phyloP scores from a whole-genome alignment of 2,329 filamentous ascomycete genomes.

The Huntiella decipiens region DNA sequence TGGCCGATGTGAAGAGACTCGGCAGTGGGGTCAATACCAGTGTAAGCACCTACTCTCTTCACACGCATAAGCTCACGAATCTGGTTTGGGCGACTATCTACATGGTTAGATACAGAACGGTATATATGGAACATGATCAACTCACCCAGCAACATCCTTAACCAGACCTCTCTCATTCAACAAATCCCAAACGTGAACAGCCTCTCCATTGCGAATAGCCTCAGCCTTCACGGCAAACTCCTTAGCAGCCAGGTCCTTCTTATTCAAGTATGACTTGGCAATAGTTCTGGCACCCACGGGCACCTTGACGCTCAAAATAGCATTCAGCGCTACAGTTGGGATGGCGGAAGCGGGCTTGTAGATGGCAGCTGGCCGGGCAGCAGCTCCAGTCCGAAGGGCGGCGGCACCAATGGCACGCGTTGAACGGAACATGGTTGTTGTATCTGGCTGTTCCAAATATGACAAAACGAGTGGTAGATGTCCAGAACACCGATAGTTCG shows the following conservation, averaged over 20 bases:
- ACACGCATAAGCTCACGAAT: constrained; percentile 45
- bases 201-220: constrained; percentile 29
- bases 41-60: constrained; percentile 54
- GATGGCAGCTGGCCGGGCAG: not conserved
- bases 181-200: constrained; percentile 37
- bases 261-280: constrained; percentile 24
- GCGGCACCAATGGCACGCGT: constrained; percentile 2
- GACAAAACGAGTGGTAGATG: not conserved
- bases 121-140: constrained; percentile 13
- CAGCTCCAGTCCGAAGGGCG: constrained; percentile 2
- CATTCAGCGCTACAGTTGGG: not conserved
- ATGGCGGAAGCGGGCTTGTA: not conserved
- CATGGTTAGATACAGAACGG: not conserved
- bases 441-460: not conserved
- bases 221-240: constrained; percentile 30
- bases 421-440: constrained; percentile 7
- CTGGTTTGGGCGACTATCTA: constrained; percentile 24
- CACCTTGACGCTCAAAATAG: not conserved
- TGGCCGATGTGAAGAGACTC: constrained; percentile 65
- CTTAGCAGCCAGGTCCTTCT: constrained; percentile 22
- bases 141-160: constrained; percentile 56
- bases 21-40: constrained; percentile 68
- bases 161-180: constrained; percentile 55
- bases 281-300: constrained; percentile 19
- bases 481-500: no score